Conservation (phyloP, 306 rosid species). For the barrel medic (Medicago truncatula) region DNA sequence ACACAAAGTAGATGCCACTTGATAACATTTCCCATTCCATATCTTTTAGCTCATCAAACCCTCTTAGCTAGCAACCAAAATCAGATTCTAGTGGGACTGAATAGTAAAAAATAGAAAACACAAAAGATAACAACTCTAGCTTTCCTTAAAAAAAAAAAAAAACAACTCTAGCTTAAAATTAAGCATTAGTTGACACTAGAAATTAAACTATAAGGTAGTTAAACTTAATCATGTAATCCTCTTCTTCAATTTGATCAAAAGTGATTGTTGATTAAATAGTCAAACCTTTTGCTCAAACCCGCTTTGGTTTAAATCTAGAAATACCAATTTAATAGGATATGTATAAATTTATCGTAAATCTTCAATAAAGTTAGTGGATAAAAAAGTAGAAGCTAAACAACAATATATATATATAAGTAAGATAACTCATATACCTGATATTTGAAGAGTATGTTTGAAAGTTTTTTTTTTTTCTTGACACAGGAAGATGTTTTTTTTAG, state of each 20-base stretch:
- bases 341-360: too few species aligned
- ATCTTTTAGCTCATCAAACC: conserved; percentile 41
- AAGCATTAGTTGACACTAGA: background rate
- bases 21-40: conserved; percentile 34
- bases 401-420: too few species aligned
- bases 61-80: conserved; percentile 46
- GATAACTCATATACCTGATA: too few species aligned
- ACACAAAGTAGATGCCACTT: conserved; percentile 49
- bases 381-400: too few species aligned
- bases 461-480: too few species aligned
- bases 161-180: conserved; percentile 25
- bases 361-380: background rate
- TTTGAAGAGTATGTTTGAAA: too few species aligned
- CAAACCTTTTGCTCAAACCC: too few species aligned
- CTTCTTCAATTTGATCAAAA: conserved; percentile 22
- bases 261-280: background rate
- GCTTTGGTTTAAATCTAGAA: background rate
- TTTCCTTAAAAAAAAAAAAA: too few species aligned
- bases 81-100: conserved; percentile 33
- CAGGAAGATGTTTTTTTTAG: too few species aligned
- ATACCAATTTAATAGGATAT: too few species aligned
- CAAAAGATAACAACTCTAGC: conserved; percentile 13
- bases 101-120: conserved; percentile 9
- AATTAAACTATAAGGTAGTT: background rate
- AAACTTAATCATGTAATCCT: conserved; percentile 18